phyloP scores from a whole-genome alignment of 2,329 filamentous ascomycete genomes.

The Cladosporium cucumerinum region DNA sequence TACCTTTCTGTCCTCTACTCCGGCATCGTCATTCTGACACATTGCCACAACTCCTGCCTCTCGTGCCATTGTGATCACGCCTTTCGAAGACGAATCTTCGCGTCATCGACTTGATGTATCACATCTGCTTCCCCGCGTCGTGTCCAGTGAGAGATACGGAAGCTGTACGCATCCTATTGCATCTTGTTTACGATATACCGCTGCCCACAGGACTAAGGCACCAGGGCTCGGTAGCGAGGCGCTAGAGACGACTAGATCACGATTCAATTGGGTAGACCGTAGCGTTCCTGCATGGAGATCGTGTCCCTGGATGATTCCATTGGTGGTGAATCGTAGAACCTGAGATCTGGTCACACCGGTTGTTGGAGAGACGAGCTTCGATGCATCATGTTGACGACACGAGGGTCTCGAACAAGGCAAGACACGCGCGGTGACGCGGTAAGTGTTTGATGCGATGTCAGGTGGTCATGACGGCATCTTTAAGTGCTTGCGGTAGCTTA shows the following conservation, averaged over 20 bases:
- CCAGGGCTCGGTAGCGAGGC: background rate
- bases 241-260: background rate
- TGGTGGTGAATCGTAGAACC: background rate
- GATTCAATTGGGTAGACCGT: background rate
- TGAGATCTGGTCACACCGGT: background rate
- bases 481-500: background rate
- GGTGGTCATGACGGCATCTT: background rate
- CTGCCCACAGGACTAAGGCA: background rate
- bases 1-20: background rate
- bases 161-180: background rate
- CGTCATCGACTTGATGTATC: background rate
- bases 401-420: background rate
- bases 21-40: background rate
- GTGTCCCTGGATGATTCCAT: background rate
- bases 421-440: background rate
- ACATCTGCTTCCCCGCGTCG: background rate
- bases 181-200: background rate
- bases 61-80: background rate
- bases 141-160: background rate
- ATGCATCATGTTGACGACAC: conserved; percentile 2
- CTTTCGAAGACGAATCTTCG: background rate
- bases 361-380: background rate
- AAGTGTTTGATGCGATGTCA: background rate
- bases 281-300: background rate
- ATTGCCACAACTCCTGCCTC: background rate